Evolutionary conservation across 495 filamentous ascomycete species (phyloP).

Genomic region (Penicillium herquei): DNA sequence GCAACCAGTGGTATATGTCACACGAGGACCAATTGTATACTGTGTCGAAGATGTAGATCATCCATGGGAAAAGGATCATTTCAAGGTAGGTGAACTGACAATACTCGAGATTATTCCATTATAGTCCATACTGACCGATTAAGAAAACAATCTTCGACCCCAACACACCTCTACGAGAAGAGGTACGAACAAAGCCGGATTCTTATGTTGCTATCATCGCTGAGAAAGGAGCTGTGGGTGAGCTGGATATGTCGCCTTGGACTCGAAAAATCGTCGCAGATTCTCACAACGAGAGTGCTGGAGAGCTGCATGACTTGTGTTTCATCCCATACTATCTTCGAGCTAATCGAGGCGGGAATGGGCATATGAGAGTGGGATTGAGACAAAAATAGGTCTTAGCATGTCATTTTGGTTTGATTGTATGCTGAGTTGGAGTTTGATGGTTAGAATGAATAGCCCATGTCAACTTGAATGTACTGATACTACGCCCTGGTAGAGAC

Average conservation of each 20-base stretch:
- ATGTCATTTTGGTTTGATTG: not conserved
- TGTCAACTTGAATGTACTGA: no score
- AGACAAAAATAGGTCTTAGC: slow-evolving; percentile 2
- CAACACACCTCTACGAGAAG: slow-evolving; percentile 16
- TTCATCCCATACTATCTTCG: slow-evolving; percentile 53
- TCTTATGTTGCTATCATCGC: slow-evolving; percentile 33
- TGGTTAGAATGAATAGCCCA: no score
- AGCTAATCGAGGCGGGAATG: slow-evolving; percentile 49
- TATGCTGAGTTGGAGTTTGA: not conserved
- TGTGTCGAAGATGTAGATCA: slow-evolving; percentile 59
- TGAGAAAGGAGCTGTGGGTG: slow-evolving; percentile 31
- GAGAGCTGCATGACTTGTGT: slow-evolving; percentile 29
- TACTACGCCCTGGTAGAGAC: no score
- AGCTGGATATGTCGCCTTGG: slow-evolving; percentile 28
- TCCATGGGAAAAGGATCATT: slow-evolving; percentile 56
- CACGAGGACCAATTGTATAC: slow-evolving; percentile 56
- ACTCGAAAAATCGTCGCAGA: slow-evolving; percentile 24
- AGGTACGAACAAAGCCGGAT: slow-evolving; percentile 18
- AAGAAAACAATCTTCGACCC: slow-evolving; percentile 25
- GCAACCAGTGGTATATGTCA: slow-evolving; percentile 49
- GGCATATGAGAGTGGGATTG: slow-evolving; percentile 48
- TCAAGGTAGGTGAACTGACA: slow-evolving; percentile 37
- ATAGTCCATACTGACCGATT: not conserved
- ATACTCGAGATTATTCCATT: not conserved
- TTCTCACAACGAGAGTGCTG: slow-evolving; percentile 3